Percentiles rank a stretch among this genome's conserved stretches.
phyloP scores from a whole-genome alignment of 176 grass and related monocot genomes.

The Carex scoparia region DNA sequence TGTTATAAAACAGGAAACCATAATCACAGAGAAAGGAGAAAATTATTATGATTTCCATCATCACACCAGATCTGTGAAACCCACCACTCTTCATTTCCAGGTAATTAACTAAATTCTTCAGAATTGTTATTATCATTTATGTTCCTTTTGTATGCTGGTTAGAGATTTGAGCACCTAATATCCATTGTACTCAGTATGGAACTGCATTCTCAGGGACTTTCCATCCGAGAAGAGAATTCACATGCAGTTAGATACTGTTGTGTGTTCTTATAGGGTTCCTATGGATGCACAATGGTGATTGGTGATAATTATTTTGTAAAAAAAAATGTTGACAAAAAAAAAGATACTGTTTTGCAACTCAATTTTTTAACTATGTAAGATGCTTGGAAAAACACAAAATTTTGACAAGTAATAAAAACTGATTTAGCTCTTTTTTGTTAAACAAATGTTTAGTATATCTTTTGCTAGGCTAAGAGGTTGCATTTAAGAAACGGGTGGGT shows the following conservation, averaged over 20 bases:
- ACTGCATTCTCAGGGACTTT: not conserved
- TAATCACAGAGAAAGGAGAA: slow-evolving; percentile 42
- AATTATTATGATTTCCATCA: slow-evolving; percentile 68
- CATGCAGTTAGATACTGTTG: not conserved
- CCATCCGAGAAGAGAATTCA: not conserved
- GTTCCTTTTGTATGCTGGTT: not conserved
- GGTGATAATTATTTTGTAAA: not conserved
- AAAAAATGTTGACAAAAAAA: not conserved
- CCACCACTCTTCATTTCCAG: slow-evolving; percentile 79
- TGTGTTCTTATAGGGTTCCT: not conserved
- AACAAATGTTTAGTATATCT: not conserved
- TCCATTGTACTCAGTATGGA: not conserved
- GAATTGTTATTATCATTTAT: not conserved
- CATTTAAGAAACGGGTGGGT: not conserved
- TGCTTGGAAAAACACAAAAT: not conserved
- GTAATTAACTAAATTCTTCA: slow-evolving; percentile 34
- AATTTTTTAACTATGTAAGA: not conserved
- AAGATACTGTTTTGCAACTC: not conserved
- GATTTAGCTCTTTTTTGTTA: not conserved
- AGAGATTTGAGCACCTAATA: not conserved
- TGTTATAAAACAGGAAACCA: slow-evolving; percentile 41
- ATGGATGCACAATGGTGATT: not conserved
- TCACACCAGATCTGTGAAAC: slow-evolving; percentile 67
- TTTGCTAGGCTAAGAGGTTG: not conserved
- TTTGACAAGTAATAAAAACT: not conserved